These are phyloP conservation scores for Phyllosticta citriasiana DNA, from an alignment of 2,329 filamentous ascomycete species.

Conservation along the genomic window DNA sequence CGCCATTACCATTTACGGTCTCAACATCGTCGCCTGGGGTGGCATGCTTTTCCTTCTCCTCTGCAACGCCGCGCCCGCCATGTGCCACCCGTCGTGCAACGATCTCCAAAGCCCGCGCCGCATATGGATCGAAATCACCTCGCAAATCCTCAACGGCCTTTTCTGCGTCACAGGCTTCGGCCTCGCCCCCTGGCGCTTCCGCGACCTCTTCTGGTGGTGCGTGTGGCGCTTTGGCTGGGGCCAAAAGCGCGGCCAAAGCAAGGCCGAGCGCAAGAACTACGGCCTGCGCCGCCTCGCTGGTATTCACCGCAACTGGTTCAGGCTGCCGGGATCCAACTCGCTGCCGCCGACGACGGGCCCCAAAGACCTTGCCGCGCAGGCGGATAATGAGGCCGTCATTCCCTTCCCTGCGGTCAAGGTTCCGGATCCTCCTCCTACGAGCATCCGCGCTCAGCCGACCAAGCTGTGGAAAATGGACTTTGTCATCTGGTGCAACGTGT, in stretches of 20 bases:
- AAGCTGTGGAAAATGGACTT: conserved; percentile 67
- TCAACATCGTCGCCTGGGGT: conserved; percentile 81
- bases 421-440: conserved; percentile 60
- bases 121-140: conserved; percentile 77
- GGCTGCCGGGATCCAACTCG: conserved; percentile 55
- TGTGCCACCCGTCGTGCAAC: conserved; percentile 63
- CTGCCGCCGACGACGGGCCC: conserved; percentile 25
- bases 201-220: conserved; percentile 66
- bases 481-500: conserved; percentile 67
- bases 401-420: conserved; percentile 56
- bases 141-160: conserved; percentile 71
- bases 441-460: conserved; percentile 57
- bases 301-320: conserved; percentile 67
- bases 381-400: conserved; percentile 34
- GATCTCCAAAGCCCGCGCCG: conserved; percentile 66
- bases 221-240: conserved; percentile 47
- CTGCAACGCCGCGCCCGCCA: conserved; percentile 61
- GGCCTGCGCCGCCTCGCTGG: conserved; percentile 61
- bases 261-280: conserved; percentile 31
- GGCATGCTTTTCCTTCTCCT: conserved; percentile 84
- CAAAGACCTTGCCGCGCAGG: background rate
- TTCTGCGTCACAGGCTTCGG: conserved; percentile 86
- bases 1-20: conserved; percentile 30
- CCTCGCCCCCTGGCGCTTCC: conserved; percentile 72
- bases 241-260: background rate